Base-by-base conservation (phyloP, 805 yeast genomes). In the Blastobotrys terrestris region DNA sequence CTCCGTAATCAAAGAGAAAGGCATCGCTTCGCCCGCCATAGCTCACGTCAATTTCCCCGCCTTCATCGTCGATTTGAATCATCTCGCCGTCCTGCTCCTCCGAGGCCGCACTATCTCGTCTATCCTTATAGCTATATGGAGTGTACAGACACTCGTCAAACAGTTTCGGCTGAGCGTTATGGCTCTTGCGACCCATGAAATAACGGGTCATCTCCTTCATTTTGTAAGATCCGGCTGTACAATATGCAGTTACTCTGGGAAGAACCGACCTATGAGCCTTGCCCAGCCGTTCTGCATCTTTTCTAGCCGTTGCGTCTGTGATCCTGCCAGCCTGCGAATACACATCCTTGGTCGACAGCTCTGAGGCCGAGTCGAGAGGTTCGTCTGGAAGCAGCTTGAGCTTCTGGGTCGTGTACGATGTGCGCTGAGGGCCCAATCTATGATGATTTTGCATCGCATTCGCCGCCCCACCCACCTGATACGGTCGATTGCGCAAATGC, bases 111-210 rank as follows among this genome's bases (percentile, higher is more conserved):
- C 35, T 26, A 11, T 26, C 35, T 11, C 35, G 5, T 26, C 35
- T 26, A 26, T 26, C 35, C 35, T 26, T 26, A 52, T 68, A 70
- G 2, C 80, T 81, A 67, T 90, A 92, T 0, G 97, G 96, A 0
- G 97, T 88, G 65, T 91, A 94, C 6, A 94, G 73, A 65, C 98
- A 94, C 67, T 94, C 99, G 65, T 94, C 98, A 71, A 92, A 88
- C 52, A 90, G 70, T 60, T 87, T 87, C 1, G 98, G 97, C 0
- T 94, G 83, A 39, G 89, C 84, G 63, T 62, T 59, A 49, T 67
- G 68, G 46, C 60, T 53, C 26, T 81, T 86, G 19, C 89, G 77
- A 48, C 88, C 94, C 62, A 85, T 83, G 50, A 94, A 70, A 91
- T 96, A 92, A 62, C 92, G 74, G 47, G 85, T 75, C 42, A 94